These are phyloP conservation scores for Alloteropsis angusta DNA, from an alignment of 202 grass and related monocot species.

Conservation along the genomic window DNA sequence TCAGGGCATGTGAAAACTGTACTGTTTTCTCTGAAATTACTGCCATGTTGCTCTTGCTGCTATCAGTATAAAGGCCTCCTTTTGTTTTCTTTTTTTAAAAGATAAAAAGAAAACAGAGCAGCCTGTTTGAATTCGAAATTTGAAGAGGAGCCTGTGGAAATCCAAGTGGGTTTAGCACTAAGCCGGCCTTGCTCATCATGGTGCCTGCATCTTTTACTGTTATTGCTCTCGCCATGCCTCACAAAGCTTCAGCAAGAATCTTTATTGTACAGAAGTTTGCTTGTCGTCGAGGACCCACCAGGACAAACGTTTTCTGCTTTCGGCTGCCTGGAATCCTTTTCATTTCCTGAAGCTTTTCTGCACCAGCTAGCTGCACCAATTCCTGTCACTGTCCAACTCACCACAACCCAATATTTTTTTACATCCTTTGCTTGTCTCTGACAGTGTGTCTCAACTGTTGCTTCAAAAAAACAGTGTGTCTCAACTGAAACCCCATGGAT, in stretches of 20 bases:
- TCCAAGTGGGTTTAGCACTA: constrained; percentile 21
- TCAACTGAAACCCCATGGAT: not conserved
- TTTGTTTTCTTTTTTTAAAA: not conserved
- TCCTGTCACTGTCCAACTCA: constrained; percentile 15
- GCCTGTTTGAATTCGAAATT: constrained; percentile 23
- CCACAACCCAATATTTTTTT: not conserved
- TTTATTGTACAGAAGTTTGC: constrained; percentile 1
- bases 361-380: constrained; percentile 1
- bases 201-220: not conserved
- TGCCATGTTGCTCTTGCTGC: not conserved
- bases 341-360: not conserved
- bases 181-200: constrained; percentile 1
- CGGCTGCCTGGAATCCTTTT: not conserved
- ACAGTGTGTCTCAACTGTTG: not conserved
- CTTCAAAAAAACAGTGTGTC: too few species aligned
- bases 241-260: constrained; percentile 29
- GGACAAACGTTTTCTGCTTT: constrained; percentile 13
- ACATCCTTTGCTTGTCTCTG: not conserved
- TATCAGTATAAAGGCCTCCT: not conserved
- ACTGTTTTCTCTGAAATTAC: not conserved
- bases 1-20: not conserved
- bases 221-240: constrained; percentile 9
- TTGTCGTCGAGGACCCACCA: constrained; percentile 7
- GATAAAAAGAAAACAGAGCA: not conserved
- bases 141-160: not conserved